These are phyloP conservation scores for Malassezia japonica DNA, from an alignment of 1,284 basidiomycete genomes.

Conservation along the genomic window DNA sequence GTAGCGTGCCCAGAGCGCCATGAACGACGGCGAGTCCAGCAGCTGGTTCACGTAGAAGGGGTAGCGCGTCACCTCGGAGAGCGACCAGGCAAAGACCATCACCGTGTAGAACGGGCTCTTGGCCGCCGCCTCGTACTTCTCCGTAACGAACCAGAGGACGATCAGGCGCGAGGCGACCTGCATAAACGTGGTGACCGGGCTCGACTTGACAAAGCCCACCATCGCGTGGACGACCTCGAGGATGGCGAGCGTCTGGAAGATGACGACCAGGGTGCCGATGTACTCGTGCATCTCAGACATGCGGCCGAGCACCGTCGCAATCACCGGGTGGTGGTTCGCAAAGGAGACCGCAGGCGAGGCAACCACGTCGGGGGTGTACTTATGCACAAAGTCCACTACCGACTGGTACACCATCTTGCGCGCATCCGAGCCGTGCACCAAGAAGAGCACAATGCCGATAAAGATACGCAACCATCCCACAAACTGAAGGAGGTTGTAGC, in stretches of 20 bases:
- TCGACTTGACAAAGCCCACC: slow-evolving; percentile 72
- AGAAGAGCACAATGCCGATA: slow-evolving; percentile 3
- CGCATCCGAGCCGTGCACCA: slow-evolving; percentile 4
- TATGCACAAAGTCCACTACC: not conserved
- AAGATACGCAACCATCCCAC: slow-evolving; percentile 12
- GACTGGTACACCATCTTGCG: slow-evolving; percentile 2
- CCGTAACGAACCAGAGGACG: slow-evolving; percentile 64
- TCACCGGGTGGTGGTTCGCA: slow-evolving; percentile 20
- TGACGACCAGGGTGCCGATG: slow-evolving; percentile 30
- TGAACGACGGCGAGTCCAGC: slow-evolving; percentile 23
- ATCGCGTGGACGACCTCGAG: slow-evolving; percentile 59
- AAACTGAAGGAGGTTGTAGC: slow-evolving; percentile 15
- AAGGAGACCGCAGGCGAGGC: slow-evolving; percentile 21
- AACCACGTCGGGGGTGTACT: slow-evolving; percentile 26
- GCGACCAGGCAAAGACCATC: slow-evolving; percentile 87
- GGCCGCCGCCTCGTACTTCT: slow-evolving; percentile 33
- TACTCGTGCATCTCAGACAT: slow-evolving; percentile 25
- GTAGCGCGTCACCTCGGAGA: slow-evolving; percentile 87
- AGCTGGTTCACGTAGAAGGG: slow-evolving; percentile 73
- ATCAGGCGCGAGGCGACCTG: slow-evolving; percentile 81
- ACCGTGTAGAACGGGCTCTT: slow-evolving; percentile 71
- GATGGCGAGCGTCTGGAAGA: slow-evolving; percentile 35
- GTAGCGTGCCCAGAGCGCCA: slow-evolving; percentile 51
- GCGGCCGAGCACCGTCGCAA: slow-evolving; percentile 25
- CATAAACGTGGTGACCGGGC: slow-evolving; percentile 67